phyloP scores from a whole-genome alignment of 2,329 filamentous ascomycete genomes.

The Fusarium sp. region DNA sequence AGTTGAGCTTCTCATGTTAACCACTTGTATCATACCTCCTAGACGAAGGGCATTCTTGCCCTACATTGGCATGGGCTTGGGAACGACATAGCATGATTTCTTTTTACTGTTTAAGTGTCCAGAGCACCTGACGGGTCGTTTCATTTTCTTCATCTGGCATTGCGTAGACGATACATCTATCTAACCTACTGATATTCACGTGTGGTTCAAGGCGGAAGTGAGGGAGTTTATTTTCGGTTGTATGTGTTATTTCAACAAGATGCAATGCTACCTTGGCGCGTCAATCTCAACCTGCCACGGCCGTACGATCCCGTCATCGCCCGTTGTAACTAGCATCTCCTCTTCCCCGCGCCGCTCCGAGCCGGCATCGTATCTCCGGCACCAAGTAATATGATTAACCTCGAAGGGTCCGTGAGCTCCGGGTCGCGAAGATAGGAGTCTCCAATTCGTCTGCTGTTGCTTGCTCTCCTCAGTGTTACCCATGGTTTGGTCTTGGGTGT shows the following conservation, averaged over 20 bases:
- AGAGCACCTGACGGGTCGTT: neutral
- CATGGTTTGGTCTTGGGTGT: constrained; percentile 43
- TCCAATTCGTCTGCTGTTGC: constrained; percentile 68
- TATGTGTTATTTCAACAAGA: constrained; percentile 4
- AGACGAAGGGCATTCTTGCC: constrained; percentile 41
- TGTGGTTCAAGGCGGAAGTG: neutral
- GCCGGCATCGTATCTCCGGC: constrained; percentile 76
- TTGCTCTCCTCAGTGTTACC: constrained; percentile 13
- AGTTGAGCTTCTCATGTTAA: constrained; percentile 45
- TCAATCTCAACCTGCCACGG: constrained; percentile 74
- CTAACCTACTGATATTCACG: neutral
- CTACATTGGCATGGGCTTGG: constrained; percentile 40
- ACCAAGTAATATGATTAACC: constrained; percentile 93
- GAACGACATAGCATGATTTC: constrained; percentile 41
- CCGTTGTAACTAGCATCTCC: constrained; percentile 90
- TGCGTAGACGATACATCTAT: constrained; percentile 1
- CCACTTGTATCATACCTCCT: constrained; percentile 50
- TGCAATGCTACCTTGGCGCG: constrained; percentile 19
- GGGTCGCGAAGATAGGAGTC: constrained; percentile 72
- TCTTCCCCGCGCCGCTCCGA: constrained; percentile 67
- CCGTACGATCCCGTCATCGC: constrained; percentile 89
- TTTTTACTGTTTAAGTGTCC: constrained; percentile 29
- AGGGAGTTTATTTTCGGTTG: neutral
- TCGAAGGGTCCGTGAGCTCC: constrained; percentile 92
- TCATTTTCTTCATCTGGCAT: neutral